These are phyloP conservation scores for Epichloe typhina DNA, from an alignment of 2,329 filamentous ascomycete genomes.

Conservation along the genomic window DNA sequence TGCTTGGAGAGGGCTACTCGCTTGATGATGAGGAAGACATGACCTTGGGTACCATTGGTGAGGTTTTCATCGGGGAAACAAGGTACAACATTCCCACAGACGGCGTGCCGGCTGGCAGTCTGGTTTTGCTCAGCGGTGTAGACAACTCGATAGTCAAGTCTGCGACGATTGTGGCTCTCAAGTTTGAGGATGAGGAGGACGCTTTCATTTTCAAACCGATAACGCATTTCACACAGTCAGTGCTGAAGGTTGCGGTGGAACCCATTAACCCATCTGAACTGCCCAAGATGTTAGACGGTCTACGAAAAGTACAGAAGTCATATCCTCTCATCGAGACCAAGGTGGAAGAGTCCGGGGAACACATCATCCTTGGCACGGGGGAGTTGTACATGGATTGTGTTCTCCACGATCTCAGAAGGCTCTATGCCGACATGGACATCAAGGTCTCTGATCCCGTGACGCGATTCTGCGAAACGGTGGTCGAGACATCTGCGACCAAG, in stretches of 20 bases:
- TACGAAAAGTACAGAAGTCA: slow-evolving; percentile 95
- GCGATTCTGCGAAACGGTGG: slow-evolving; percentile 93
- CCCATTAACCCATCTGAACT: slow-evolving; percentile 96
- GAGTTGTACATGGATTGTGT: slow-evolving; percentile 99
- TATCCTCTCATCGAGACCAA: slow-evolving; percentile 94
- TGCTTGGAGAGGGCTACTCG: slow-evolving; percentile 90
- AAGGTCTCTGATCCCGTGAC: slow-evolving; percentile 98
- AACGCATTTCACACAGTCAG: slow-evolving; percentile 89
- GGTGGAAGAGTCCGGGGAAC: slow-evolving; percentile 97
- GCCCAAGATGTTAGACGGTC: slow-evolving; percentile 95
- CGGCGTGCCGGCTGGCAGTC: slow-evolving; percentile 86
- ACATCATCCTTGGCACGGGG: slow-evolving; percentile 91
- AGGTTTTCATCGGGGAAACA: slow-evolving; percentile 84
- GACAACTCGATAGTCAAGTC: slow-evolving; percentile 99
- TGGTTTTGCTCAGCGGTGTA: slow-evolving; percentile 81
- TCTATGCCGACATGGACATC: slow-evolving; percentile 99
- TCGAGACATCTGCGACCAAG: slow-evolving; percentile 93
- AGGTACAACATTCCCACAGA: slow-evolving; percentile 86
- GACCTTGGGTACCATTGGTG: slow-evolving; percentile 69
- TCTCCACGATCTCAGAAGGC: slow-evolving; percentile 75
- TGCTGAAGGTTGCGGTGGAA: slow-evolving; percentile 95
- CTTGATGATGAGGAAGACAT: slow-evolving; percentile 97
- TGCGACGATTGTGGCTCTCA: slow-evolving; percentile 73
- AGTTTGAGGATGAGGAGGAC: slow-evolving; percentile 75
- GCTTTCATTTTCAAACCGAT: slow-evolving; percentile 92